Conservation (phyloP, 495 filamentous ascomycete species). For the Talaromyces thailandensis region DNA sequence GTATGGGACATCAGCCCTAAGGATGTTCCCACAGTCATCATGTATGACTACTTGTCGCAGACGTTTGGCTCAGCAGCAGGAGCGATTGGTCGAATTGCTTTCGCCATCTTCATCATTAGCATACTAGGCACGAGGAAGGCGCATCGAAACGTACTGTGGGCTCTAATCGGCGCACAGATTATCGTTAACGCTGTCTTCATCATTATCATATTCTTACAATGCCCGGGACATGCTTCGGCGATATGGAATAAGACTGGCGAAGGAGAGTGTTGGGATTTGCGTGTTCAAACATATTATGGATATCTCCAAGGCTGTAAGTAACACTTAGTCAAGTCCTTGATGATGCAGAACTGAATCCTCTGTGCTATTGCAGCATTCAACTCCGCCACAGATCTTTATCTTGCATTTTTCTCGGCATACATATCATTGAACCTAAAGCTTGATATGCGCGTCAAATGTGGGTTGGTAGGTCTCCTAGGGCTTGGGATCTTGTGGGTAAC, state of each 20-base stretch:
- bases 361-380: constrained; percentile 26
- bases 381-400: constrained; percentile 35
- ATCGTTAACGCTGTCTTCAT: constrained; percentile 20
- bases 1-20: constrained; percentile 6
- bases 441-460: constrained; percentile 32
- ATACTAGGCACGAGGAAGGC: constrained; percentile 23
- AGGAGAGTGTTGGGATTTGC: constrained; percentile 21
- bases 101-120: constrained; percentile 27
- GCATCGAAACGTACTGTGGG: constrained; percentile 26
- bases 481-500: constrained; percentile 34
- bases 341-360: background rate
- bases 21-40: constrained; percentile 13
- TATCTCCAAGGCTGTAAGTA: constrained; percentile 31
- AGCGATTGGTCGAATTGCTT: constrained; percentile 23
- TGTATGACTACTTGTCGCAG: constrained; percentile 20
- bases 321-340: background rate
- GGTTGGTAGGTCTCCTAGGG: constrained; percentile 33
- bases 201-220: constrained; percentile 31
- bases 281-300: constrained; percentile 29
- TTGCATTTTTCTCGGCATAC: constrained; percentile 37
- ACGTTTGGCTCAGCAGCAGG: constrained; percentile 12
- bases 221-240: constrained; percentile 22
- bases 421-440: constrained; percentile 39
- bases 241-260: constrained; percentile 27
- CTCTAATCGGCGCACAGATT: constrained; percentile 16